These are phyloP conservation scores for Phytophthora citrophthora DNA, from an alignment of 352 stramenopile species.

Conservation along the genomic window DNA sequence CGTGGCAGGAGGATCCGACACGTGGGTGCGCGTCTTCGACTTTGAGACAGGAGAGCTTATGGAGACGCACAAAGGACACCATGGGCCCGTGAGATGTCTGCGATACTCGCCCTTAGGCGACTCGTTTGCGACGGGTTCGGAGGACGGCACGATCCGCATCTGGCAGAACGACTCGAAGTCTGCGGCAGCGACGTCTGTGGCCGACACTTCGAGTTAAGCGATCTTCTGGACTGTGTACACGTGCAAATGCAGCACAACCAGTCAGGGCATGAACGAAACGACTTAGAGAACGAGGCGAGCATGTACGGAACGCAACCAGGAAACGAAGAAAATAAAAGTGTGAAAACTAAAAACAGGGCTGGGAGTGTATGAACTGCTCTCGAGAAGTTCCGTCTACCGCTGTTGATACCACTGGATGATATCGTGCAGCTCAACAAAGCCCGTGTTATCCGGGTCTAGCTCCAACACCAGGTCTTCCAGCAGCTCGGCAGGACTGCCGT, in stretches of 20 bases:
- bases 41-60: conserved; percentile 91
- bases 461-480: conserved; percentile 75
- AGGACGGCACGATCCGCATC: conserved; percentile 98
- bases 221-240: conserved; percentile 2
- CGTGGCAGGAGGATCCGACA: conserved; percentile 93
- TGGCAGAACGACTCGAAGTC: conserved; percentile 90
- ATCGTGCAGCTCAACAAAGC: conserved; percentile 84
- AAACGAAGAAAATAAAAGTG: conserved; percentile 31
- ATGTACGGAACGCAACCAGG: conserved; percentile 23
- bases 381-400: conserved; percentile 29
- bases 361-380: not conserved
- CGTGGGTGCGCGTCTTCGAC: conserved; percentile 98
- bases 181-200: conserved; percentile 65
- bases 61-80: conserved; percentile 97
- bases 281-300: conserved; percentile 30
- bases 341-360: conserved; percentile 20
- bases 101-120: conserved; percentile 94
- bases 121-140: conserved; percentile 95
- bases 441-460: conserved; percentile 73
- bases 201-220: conserved; percentile 46
- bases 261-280: conserved; percentile 19
- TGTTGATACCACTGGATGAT: conserved; percentile 87
- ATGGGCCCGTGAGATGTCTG: conserved; percentile 97
- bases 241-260: conserved; percentile 1
- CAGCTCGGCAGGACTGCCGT: conserved; percentile 48